Conservation (phyloP, 2,329 filamentous ascomycete genomes). For the Aspergillus pseudoviridinutans region DNA sequence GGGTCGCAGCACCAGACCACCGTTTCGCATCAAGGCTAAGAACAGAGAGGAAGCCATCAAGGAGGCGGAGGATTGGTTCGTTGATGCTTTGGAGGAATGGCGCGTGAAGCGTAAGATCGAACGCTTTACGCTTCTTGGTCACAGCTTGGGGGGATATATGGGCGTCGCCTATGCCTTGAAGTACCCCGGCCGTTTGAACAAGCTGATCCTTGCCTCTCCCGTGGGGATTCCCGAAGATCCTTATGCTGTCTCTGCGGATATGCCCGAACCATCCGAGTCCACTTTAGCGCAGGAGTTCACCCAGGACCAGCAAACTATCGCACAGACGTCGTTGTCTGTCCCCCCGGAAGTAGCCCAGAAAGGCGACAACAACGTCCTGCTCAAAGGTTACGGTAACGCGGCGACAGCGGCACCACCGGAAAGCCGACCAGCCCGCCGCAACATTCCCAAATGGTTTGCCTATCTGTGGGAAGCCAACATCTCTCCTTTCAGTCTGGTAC, state of each 20-base stretch:
- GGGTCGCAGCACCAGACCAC: constrained; percentile 79
- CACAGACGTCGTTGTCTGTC: constrained; percentile 19
- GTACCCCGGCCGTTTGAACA: constrained; percentile 91
- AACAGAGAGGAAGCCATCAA: constrained; percentile 72
- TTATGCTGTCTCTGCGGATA: constrained; percentile 73
- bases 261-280: constrained; percentile 73
- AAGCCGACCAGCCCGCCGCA: constrained; percentile 51
- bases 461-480: constrained; percentile 98
- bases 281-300: constrained; percentile 73
- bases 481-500: constrained; percentile 87
- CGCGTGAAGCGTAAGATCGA: constrained; percentile 83
- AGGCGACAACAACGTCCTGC: constrained; percentile 52
- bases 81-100: constrained; percentile 97
- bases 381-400: constrained; percentile 28
- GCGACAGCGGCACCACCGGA: constrained; percentile 20
- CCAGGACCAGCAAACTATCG: constrained; percentile 60
- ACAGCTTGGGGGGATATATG: constrained; percentile 92
- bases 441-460: constrained; percentile 77
- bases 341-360: constrained; percentile 23
- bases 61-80: constrained; percentile 93
- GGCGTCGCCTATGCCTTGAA: constrained; percentile 93
- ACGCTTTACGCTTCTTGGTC: constrained; percentile 86
- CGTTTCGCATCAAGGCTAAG: constrained; percentile 81
- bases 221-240: constrained; percentile 95
- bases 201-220: constrained; percentile 89